phyloP scores from a whole-genome alignment of 352 stramenopile species.

The Peronosclerospora sorghi region DNA sequence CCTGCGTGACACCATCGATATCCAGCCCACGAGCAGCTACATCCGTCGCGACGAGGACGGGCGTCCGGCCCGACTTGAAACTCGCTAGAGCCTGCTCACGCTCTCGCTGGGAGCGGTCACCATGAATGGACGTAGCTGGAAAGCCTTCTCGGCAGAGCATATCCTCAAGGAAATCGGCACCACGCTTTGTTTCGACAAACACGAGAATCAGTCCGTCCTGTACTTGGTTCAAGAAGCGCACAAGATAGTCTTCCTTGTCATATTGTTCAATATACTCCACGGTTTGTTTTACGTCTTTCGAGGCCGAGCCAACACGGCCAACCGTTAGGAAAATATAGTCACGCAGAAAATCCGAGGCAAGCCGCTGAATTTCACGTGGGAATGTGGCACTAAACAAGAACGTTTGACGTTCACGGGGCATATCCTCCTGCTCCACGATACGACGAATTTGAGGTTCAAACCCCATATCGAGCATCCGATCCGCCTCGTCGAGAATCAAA shows the following conservation, averaged over 20 bases:
- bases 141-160: conserved; percentile 88
- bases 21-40: conserved; percentile 97
- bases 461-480: conserved; percentile 99
- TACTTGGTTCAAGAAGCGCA: conserved; percentile 92
- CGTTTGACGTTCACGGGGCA: conserved; percentile 94
- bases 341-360: conserved; percentile 95
- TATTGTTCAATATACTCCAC: conserved; percentile 95
- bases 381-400: conserved; percentile 99
- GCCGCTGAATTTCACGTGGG: conserved; percentile 91
- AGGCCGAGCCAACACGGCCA: conserved; percentile 93
- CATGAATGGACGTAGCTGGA: conserved; percentile 93
- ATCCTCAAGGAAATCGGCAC: conserved; percentile 94
- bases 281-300: conserved; percentile 96
- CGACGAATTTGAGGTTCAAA: conserved; percentile 98
- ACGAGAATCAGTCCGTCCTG: conserved; percentile 91
- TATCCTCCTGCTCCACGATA: conserved; percentile 97
- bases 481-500: conserved; percentile 98
- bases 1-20: conserved; percentile 93
- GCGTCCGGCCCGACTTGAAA: conserved; percentile 86
- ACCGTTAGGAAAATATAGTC: conserved; percentile 99
- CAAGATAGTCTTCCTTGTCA: conserved; percentile 94
- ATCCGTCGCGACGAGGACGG: conserved; percentile 97
- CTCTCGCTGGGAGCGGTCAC: conserved; percentile 94
- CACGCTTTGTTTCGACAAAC: conserved; percentile 98
- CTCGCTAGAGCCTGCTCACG: conserved; percentile 87